A percentile compares a stretch with the other conserved stretches of the same genome.
These are phyloP conservation scores for Hyaloperonospora brassicae DNA, from an alignment of 352 stramenopile genomes.

Conservation along the genomic window DNA sequence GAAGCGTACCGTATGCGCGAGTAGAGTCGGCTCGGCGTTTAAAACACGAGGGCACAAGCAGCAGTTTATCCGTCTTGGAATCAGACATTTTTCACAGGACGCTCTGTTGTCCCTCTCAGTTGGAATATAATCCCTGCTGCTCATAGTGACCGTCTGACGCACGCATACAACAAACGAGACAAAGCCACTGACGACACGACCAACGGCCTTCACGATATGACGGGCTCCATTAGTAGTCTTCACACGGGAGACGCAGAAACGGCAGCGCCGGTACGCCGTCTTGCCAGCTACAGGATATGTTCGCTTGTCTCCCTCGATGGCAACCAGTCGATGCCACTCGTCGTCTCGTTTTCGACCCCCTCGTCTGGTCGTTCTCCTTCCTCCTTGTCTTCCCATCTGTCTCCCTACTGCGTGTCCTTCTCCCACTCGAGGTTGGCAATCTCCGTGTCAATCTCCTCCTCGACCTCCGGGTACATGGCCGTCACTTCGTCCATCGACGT, in stretches of 20 bases:
- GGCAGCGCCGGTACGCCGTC: no score
- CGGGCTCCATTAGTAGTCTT: no score
- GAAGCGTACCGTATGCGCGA: conserved; percentile 73
- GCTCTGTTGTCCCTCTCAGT: neutral
- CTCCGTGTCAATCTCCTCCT: conserved; percentile 83
- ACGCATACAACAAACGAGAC: no score
- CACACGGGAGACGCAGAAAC: no score
- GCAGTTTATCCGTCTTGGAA: no score
- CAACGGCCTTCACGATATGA: no score
- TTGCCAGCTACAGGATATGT: no score
- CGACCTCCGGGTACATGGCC: conserved; percentile 81
- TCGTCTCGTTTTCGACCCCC: conserved; percentile 6
- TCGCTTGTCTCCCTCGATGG: no score
- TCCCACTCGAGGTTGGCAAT: conserved; percentile 86
- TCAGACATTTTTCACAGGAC: neutral
- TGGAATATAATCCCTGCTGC: no score
- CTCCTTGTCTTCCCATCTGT: conserved; percentile 3
- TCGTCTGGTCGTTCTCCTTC: conserved; percentile 5
- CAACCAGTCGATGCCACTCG: no score
- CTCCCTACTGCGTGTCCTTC: conserved; percentile 79
- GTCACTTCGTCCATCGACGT: conserved; percentile 83
- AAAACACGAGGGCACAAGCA: conserved; percentile 9
- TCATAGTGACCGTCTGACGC: no score
- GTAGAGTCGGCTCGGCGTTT: conserved; percentile 3
- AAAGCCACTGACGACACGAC: no score